These are phyloP conservation scores for Tetrahymena elliotti DNA, from an alignment of 73 alveolate species.

Conservation along the genomic window DNA sequence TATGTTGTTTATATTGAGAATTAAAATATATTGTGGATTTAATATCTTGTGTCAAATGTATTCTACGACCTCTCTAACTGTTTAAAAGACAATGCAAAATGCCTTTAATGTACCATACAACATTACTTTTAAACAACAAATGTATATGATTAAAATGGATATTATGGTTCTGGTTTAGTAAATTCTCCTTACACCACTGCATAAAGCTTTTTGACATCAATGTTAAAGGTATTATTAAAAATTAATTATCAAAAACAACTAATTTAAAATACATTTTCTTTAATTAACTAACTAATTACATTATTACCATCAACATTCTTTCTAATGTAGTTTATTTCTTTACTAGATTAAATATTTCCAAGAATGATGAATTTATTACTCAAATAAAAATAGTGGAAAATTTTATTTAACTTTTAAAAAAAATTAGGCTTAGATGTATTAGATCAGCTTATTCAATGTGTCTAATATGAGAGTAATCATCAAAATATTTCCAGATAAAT, in stretches of 20 bases:
- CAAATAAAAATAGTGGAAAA: too few species aligned
- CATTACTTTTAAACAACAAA: not conserved
- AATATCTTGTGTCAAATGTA: not conserved
- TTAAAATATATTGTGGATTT: not conserved
- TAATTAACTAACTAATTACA: too few species aligned
- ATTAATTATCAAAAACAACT: too few species aligned
- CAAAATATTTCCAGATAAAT: not conserved
- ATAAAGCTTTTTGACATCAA: not conserved
- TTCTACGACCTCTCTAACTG: not conserved
- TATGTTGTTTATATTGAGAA: not conserved
- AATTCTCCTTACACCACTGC: not conserved
- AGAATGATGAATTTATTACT: too few species aligned
- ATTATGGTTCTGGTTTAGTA: not conserved
- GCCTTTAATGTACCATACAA: not conserved
- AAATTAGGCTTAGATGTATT: not conserved
- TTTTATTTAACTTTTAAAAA: too few species aligned
- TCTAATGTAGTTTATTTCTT: too few species aligned
- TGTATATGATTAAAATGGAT: not conserved
- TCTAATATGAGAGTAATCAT: not conserved
- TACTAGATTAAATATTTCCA: too few species aligned
- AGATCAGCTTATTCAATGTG: not conserved
- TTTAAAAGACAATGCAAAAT: not conserved
- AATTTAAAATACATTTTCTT: too few species aligned
- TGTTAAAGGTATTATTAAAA: not conserved
- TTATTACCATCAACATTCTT: too few species aligned